These are phyloP conservation scores for Hippophae tibetana DNA, from an alignment of 306 rosid species.

Conservation along the genomic window DNA sequence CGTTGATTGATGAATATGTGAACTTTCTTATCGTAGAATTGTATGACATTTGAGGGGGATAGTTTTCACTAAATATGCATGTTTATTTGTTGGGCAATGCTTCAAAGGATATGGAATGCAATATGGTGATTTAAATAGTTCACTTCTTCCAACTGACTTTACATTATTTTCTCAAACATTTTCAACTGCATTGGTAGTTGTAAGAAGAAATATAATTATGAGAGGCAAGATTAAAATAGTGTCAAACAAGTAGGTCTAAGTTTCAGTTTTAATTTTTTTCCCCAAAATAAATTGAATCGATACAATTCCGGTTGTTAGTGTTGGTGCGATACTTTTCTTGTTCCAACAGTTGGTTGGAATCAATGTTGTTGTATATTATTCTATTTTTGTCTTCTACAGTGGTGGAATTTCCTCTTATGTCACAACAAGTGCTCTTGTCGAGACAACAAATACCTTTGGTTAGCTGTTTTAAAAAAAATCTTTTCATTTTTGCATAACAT, in stretches of 20 bases:
- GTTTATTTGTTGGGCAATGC: too few species aligned
- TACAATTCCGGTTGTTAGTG: slow-evolving; percentile 51
- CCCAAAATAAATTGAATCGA: not conserved
- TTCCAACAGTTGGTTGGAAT: slow-evolving; percentile 93
- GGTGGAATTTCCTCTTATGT: slow-evolving; percentile 92
- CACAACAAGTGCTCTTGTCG: slow-evolving; percentile 96
- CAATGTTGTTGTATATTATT: slow-evolving; percentile 88
- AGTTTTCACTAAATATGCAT: too few species aligned
- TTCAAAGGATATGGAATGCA: too few species aligned
- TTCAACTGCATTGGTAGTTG: too few species aligned
- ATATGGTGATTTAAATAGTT: too few species aligned
- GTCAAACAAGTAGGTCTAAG: not conserved
- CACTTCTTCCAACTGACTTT: too few species aligned
- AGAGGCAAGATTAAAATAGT: too few species aligned
- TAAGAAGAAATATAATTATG: too few species aligned
- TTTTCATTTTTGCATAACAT: not conserved
- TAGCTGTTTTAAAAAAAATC: slow-evolving; percentile 15
- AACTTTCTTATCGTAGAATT: too few species aligned
- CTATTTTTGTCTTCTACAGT: slow-evolving; percentile 80
- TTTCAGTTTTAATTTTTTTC: not conserved
- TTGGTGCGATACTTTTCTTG: slow-evolving; percentile 80
- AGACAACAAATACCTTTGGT: slow-evolving; percentile 88
- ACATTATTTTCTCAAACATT: too few species aligned
- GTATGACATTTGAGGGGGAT: too few species aligned
- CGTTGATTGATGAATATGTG: too few species aligned